phyloP scores from a whole-genome alignment of 192 early-diverging fungal species.

The Dispira simplex region DNA sequence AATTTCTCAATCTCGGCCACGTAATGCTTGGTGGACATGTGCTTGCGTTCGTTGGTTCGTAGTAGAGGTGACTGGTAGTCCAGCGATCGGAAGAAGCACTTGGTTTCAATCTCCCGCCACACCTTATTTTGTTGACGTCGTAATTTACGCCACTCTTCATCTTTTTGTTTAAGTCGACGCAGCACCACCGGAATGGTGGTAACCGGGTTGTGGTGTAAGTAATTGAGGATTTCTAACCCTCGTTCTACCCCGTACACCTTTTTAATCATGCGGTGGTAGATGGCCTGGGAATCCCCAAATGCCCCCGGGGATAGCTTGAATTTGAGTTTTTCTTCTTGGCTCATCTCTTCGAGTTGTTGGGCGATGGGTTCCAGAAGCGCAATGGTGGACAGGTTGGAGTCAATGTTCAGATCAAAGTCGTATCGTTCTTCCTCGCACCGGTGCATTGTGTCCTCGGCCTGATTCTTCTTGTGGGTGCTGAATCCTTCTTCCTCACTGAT shows the following conservation, averaged over 20 bases:
- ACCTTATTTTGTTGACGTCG: conserved; percentile 92
- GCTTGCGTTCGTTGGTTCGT: conserved; percentile 75
- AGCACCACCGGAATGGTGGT: conserved; percentile 88
- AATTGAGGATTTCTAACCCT: conserved; percentile 78
- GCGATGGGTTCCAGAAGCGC: conserved; percentile 80
- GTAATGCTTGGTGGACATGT: conserved; percentile 57
- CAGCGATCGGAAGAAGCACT: conserved; percentile 88
- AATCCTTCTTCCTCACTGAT: conserved; percentile 84
- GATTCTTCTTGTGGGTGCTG: conserved; percentile 78
- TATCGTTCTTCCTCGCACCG: conserved; percentile 93
- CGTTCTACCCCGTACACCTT: conserved; percentile 87
- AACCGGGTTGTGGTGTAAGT: conserved; percentile 80
- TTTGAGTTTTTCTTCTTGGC: conserved; percentile 50
- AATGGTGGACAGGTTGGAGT: conserved; percentile 83
- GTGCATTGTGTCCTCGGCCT: conserved; percentile 87
- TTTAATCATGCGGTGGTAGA: conserved; percentile 86
- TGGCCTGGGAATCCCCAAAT: conserved; percentile 69
- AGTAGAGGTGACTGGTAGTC: conserved; percentile 91
- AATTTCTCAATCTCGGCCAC: conserved; percentile 75
- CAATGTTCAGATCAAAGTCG: conserved; percentile 96
- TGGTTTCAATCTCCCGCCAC: conserved; percentile 87
- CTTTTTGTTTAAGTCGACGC: conserved; percentile 92
- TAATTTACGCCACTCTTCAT: conserved; percentile 76
- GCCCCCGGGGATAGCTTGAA: conserved; percentile 63
- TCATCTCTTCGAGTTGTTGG: conserved; percentile 70